Conservation (phyloP, 164 flowering plant genomes). For the Tetracentron sinense region DNA sequence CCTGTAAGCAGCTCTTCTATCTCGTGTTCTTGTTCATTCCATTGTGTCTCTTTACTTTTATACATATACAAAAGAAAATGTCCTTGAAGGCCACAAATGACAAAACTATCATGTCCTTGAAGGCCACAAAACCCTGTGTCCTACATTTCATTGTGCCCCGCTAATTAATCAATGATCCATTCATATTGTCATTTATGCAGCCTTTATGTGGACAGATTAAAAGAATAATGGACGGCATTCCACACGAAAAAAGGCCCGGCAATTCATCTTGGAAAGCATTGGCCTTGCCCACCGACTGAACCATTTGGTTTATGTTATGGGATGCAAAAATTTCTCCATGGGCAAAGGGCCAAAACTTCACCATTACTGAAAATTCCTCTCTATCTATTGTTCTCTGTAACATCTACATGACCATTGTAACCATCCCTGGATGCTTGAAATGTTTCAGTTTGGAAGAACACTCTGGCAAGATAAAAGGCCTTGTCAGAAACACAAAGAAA, state of each 20-base stretch:
- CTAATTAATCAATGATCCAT: too few species aligned
- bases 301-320: not conserved
- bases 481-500: constrained; percentile 64
- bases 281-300: not conserved
- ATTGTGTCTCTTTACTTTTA: too few species aligned
- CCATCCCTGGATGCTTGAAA: not conserved
- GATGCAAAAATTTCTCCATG: not conserved
- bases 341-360: not conserved
- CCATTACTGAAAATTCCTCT: not conserved
- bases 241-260: too few species aligned
- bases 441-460: constrained; percentile 75
- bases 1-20: constrained; percentile 60
- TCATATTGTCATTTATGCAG: too few species aligned
- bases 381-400: not conserved
- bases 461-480: constrained; percentile 65
- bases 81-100: not conserved
- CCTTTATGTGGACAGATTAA: too few species aligned
- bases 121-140: not conserved
- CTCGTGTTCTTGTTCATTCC: not conserved
- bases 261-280: too few species aligned
- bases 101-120: too few species aligned
- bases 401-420: not conserved
- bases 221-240: too few species aligned
- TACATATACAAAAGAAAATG: too few species aligned
- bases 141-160: not conserved